A percentile compares a stretch with the other conserved stretches of the same genome.
Evolutionary conservation across 345 rosid species (phyloP).

Genomic region (Camelina hispida): DNA sequence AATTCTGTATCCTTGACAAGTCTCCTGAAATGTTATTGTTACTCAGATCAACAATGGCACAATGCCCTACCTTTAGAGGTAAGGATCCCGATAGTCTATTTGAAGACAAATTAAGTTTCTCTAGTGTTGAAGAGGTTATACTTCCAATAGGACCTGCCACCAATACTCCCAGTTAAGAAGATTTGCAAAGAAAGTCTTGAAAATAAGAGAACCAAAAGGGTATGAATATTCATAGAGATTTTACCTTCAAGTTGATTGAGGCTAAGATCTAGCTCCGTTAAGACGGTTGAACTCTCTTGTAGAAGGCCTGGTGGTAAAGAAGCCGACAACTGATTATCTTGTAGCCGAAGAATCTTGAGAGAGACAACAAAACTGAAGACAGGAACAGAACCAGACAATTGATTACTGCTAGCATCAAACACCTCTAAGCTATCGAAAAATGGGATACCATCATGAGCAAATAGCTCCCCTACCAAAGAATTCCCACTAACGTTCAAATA

Average conservation of each 20-base stretch:
- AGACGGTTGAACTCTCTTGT: slow-evolving; percentile 75
- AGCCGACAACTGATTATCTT: slow-evolving; percentile 71
- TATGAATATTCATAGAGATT: not conserved
- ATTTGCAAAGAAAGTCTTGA: not conserved
- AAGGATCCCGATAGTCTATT: slow-evolving; percentile 73
- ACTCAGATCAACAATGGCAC: slow-evolving; percentile 78
- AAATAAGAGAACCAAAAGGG: not conserved
- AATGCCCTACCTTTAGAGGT: slow-evolving; percentile 66
- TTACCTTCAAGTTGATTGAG: slow-evolving; percentile 80
- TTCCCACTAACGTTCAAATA: slow-evolving; percentile 71
- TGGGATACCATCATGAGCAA: slow-evolving; percentile 79
- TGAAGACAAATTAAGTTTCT: slow-evolving; percentile 77
- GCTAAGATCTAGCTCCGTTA: slow-evolving; percentile 89
- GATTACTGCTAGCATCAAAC: slow-evolving; percentile 84
- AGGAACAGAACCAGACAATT: slow-evolving; percentile 68
- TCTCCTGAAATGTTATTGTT: slow-evolving; percentile 72
- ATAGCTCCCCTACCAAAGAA: slow-evolving; percentile 64
- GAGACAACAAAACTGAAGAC: slow-evolving; percentile 80
- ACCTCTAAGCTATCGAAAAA: slow-evolving; percentile 87
- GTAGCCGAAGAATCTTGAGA: slow-evolving; percentile 70
- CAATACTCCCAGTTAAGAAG: slow-evolving; percentile 14
- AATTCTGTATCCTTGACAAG: slow-evolving; percentile 68
- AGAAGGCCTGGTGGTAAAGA: slow-evolving; percentile 67
- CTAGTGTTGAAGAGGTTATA: slow-evolving; percentile 73
- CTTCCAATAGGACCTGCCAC: slow-evolving; percentile 76